These are phyloP conservation scores for Ramaria rubella DNA, from an alignment of 768 basidiomycete genomes.

Conservation along the genomic window DNA sequence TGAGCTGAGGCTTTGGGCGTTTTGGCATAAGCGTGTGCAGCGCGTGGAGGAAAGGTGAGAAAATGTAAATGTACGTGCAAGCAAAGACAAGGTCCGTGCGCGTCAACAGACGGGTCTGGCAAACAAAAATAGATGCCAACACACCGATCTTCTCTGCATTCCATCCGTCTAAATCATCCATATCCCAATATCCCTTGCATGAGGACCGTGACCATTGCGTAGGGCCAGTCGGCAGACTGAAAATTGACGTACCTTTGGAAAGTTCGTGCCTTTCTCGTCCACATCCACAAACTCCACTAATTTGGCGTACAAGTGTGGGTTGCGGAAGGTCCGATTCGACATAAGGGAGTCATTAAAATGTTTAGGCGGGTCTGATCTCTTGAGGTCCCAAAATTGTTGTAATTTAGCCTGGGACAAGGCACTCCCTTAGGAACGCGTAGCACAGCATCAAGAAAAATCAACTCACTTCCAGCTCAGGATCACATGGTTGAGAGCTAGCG, in stretches of 20 bases:
- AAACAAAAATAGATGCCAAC: slow-evolving; percentile 23
- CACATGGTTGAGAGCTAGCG: slow-evolving; percentile 44
- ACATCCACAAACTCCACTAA: slow-evolving; percentile 93
- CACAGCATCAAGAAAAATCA: not conserved
- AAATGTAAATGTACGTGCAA: not conserved
- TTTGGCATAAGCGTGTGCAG: not conserved
- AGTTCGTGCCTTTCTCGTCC: slow-evolving; percentile 82
- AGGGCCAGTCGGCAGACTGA: not conserved
- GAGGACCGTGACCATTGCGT: slow-evolving; percentile 8
- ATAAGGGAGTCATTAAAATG: slow-evolving; percentile 97
- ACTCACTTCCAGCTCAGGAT: slow-evolving; percentile 57
- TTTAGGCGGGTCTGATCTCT: slow-evolving; percentile 54
- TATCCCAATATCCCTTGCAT: slow-evolving; percentile 57
- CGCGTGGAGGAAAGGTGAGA: not conserved
- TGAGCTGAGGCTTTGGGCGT: slow-evolving; percentile 49
- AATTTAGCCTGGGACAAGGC: slow-evolving; percentile 62
- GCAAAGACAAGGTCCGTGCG: not conserved
- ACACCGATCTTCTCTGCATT: slow-evolving; percentile 73
- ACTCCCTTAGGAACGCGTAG: not conserved
- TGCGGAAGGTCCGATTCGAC: slow-evolving; percentile 87
- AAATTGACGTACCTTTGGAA: slow-evolving; percentile 37
- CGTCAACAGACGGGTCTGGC: not conserved
- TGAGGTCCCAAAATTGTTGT: slow-evolving; percentile 67
- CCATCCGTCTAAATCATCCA: slow-evolving; percentile 63
- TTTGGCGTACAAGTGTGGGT: slow-evolving; percentile 93